Evolutionary conservation across 495 filamentous ascomycete species (phyloP).

Genomic region (Penicillium lividum): DNA sequence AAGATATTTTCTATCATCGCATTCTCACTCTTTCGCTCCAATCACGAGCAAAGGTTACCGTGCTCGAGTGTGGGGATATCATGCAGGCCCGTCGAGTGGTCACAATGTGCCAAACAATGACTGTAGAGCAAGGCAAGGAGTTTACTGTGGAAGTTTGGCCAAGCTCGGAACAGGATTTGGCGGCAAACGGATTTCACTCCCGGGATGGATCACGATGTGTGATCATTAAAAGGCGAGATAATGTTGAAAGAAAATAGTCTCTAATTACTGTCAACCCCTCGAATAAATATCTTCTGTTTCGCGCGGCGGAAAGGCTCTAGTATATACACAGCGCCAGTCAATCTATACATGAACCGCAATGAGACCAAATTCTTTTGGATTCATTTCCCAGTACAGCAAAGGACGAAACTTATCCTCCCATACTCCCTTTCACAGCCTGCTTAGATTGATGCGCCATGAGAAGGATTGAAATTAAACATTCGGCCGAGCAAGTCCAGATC

Average conservation of each 20-base stretch:
- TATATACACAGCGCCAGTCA: background rate
- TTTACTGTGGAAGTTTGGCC: slow-evolving; percentile 25
- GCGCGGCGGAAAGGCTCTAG: too few relatives aligned
- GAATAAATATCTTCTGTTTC: too few relatives aligned
- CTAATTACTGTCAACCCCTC: too few relatives aligned
- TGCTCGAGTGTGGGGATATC: slow-evolving; percentile 43
- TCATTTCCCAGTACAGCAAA: background rate
- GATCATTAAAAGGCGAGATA: slow-evolving; percentile 19
- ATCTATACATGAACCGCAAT: background rate
- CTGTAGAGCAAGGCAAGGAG: background rate
- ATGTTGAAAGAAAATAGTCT: background rate
- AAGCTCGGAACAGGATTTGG: slow-evolving; percentile 15
- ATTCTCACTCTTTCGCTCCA: slow-evolving; percentile 29
- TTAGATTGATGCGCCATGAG: background rate
- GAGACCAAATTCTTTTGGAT: background rate
- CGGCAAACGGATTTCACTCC: slow-evolving; percentile 24
- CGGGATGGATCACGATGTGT: slow-evolving; percentile 29
- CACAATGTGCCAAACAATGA: slow-evolving; percentile 18
- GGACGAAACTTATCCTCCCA: background rate
- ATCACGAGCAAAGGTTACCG: slow-evolving; percentile 26
- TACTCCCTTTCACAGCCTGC: background rate
- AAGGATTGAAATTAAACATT: slow-evolving; percentile 14
- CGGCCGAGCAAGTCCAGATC: slow-evolving; percentile 26
- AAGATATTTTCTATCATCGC: slow-evolving; percentile 44
- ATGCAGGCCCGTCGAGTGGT: slow-evolving; percentile 37